These are phyloP conservation scores for Sphagnum contortum DNA, from an alignment of 225 moss, liverwort and hornwort genomes.

Conservation along the genomic window DNA sequence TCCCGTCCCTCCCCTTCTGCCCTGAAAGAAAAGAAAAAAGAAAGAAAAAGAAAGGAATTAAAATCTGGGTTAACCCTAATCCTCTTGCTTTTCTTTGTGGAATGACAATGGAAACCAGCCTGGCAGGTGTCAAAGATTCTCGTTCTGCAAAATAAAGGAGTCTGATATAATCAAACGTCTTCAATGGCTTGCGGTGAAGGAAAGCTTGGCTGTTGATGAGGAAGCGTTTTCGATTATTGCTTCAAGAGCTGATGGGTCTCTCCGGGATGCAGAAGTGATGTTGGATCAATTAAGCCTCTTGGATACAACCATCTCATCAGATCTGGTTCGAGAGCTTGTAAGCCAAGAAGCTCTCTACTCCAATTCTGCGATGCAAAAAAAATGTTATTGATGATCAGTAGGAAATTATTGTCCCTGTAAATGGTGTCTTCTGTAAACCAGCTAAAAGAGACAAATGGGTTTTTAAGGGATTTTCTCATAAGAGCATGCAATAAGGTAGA, in stretches of 20 bases:
- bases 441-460: no score
- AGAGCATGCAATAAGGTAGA: no score
- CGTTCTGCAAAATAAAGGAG: slow-evolving; percentile 71
- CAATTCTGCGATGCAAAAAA: background rate
- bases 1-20: no score
- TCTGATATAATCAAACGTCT: slow-evolving; percentile 54
- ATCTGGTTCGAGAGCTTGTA: slow-evolving; percentile 74
- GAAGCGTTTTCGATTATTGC: slow-evolving; percentile 57
- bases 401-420: no score
- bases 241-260: slow-evolving; percentile 59
- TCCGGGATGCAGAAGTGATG: slow-evolving; percentile 66
- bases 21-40: no score
- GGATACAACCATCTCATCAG: slow-evolving; percentile 50
- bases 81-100: no score
- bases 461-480: no score
- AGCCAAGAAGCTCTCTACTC: background rate
- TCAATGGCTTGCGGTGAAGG: slow-evolving; percentile 34
- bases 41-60: no score
- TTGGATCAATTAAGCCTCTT: slow-evolving; percentile 73
- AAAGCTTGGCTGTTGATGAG: slow-evolving; percentile 49
- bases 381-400: background rate
- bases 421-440: no score
- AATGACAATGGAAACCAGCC: background rate
- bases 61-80: no score
- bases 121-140: slow-evolving; percentile 64